Evolutionary conservation across 805 yeast genomes (phyloP).

Genomic region (Barnettozyma salicaria): DNA sequence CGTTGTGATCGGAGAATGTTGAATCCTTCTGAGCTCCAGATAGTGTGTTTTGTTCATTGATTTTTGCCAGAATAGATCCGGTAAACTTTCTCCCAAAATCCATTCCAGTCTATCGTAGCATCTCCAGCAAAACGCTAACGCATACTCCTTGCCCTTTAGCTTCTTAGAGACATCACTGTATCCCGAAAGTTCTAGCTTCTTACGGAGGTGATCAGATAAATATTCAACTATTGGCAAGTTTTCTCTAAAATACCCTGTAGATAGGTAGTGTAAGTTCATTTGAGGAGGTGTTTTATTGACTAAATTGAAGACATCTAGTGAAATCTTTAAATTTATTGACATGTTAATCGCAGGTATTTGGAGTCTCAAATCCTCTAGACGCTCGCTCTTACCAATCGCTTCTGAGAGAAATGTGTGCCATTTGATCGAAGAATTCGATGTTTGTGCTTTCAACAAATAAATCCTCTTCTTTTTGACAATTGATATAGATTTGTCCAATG

Average conservation of each 20-base stretch:
- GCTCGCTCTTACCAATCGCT: constrained; percentile 36
- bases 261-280: constrained; percentile 3
- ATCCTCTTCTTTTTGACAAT: constrained; percentile 35
- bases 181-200: constrained; percentile 29
- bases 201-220: constrained; percentile 33
- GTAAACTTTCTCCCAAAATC: constrained; percentile 42
- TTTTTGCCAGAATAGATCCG: constrained; percentile 38
- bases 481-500: constrained; percentile 64
- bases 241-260: constrained; percentile 24
- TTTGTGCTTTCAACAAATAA: constrained; percentile 52
- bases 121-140: constrained; percentile 54
- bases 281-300: constrained; percentile 1
- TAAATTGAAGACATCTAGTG: constrained; percentile 10
- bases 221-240: constrained; percentile 31
- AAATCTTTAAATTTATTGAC: constrained; percentile 24
- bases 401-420: constrained; percentile 60
- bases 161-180: constrained; percentile 20
- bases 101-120: constrained; percentile 74
- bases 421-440: constrained; percentile 45
- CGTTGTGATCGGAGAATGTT: constrained; percentile 34
- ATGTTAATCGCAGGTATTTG: constrained; percentile 36
- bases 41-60: constrained; percentile 40
- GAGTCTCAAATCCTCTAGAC: constrained; percentile 38
- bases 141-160: constrained; percentile 25
- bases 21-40: constrained; percentile 54